Conservation (phyloP, 805 yeast species). For the Zygoascus ofunaensis region DNA sequence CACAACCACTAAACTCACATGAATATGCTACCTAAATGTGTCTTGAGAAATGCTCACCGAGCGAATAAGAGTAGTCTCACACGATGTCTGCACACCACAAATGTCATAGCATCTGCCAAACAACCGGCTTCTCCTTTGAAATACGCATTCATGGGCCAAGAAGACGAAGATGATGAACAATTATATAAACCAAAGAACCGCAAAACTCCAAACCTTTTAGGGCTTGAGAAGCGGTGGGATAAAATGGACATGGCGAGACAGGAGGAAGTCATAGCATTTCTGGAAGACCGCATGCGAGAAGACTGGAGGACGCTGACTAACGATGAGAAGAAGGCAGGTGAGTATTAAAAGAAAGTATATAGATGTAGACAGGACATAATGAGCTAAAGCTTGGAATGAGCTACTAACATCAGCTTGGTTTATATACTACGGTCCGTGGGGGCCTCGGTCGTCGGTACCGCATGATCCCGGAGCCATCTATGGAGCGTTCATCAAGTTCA, state of each 20-base stretch:
- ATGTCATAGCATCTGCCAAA: too few species aligned
- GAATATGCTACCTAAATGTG: too few species aligned
- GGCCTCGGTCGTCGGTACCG: slow-evolving; percentile 22
- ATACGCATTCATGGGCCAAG: neutral
- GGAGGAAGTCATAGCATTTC: slow-evolving; percentile 29
- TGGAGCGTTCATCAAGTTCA: slow-evolving; percentile 16
- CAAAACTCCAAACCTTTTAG: slow-evolving; percentile 21
- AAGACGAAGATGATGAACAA: slow-evolving; percentile 18
- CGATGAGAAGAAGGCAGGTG: slow-evolving; percentile 28
- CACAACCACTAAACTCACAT: too few species aligned
- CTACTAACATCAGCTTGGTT: slow-evolving; percentile 17
- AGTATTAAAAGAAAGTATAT: slow-evolving; percentile 4
- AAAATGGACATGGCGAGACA: slow-evolving; percentile 29
- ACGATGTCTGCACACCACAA: too few species aligned
- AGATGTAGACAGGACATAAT: neutral
- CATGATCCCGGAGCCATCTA: slow-evolving; percentile 19
- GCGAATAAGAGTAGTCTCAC: too few species aligned
- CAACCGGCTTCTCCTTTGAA: neutral
- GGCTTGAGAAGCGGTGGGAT: slow-evolving; percentile 26
- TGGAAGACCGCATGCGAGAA: slow-evolving; percentile 29
- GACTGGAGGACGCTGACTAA: slow-evolving; percentile 26
- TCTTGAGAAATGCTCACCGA: too few species aligned
- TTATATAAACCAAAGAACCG: slow-evolving; percentile 25
- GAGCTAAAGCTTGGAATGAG: neutral
- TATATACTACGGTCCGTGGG: slow-evolving; percentile 30